Conservation (phyloP, 2,329 filamentous ascomycete species). For the Cladophialophora bantiana region DNA sequence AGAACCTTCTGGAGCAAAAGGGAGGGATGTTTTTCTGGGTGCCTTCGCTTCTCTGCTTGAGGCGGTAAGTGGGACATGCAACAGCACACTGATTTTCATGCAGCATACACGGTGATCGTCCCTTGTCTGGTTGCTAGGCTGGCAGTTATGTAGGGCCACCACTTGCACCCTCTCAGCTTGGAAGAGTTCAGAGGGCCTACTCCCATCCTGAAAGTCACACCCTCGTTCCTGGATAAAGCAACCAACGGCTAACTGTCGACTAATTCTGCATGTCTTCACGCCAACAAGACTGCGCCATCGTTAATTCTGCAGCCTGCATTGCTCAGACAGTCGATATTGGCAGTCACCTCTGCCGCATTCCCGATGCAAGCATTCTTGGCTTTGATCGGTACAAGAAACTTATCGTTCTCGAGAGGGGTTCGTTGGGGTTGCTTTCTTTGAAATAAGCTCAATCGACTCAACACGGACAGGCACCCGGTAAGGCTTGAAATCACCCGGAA, state of each 20-base stretch:
- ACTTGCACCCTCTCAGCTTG: conserved; percentile 7
- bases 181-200: neutral
- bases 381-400: neutral
- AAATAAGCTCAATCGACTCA: conserved; percentile 1
- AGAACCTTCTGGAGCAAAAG: conserved; percentile 10
- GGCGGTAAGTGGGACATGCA: neutral
- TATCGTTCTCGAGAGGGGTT: neutral
- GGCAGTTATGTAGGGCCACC: neutral
- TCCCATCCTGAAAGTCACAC: neutral
- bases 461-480: neutral
- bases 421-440: neutral
- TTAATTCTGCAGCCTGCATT: neutral
- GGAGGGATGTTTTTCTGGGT: neutral
- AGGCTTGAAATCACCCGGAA: conserved; percentile 1
- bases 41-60: neutral
- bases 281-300: neutral
- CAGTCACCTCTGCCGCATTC: neutral
- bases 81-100: conserved; percentile 2
- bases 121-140: neutral
- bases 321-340: neutral
- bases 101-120: neutral
- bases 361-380: neutral
- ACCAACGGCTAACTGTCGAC: conserved; percentile 3
- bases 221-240: conserved; percentile 10
- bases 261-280: conserved; percentile 3